Conservation (phyloP, 768 basidiomycete genomes). For the Pseudohyphozyma bogoriensis region DNA sequence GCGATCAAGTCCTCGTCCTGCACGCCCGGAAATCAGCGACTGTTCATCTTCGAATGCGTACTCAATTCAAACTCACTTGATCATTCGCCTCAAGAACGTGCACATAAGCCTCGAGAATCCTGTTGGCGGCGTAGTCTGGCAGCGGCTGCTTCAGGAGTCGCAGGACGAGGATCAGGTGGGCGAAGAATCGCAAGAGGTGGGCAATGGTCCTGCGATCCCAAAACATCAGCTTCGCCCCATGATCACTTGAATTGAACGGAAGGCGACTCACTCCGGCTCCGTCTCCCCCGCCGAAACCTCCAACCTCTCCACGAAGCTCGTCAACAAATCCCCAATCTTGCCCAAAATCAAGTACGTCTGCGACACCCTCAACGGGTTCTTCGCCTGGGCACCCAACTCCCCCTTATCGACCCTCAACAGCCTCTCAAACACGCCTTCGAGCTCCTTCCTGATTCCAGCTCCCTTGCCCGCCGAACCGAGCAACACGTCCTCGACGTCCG, state of each 20-base stretch:
- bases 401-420: slow-evolving; percentile 33
- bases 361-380: slow-evolving; percentile 39
- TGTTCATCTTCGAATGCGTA: not conserved
- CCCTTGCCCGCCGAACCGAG: slow-evolving; percentile 2
- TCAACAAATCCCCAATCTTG: slow-evolving; percentile 53
- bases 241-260: not conserved
- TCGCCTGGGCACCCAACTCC: slow-evolving; percentile 29
- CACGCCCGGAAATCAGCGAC: slow-evolving; percentile 49
- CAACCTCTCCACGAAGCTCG: slow-evolving; percentile 43
- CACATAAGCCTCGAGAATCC: slow-evolving; percentile 79
- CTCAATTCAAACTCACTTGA: slow-evolving; percentile 4
- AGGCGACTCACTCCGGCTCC: slow-evolving; percentile 37
- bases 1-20: slow-evolving; percentile 75
- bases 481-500: slow-evolving; percentile 23
- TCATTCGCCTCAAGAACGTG: slow-evolving; percentile 65
- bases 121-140: slow-evolving; percentile 63
- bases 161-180: slow-evolving; percentile 81
- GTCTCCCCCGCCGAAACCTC: slow-evolving; percentile 31
- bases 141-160: slow-evolving; percentile 57
- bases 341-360: slow-evolving; percentile 40
- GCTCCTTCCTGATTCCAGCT: slow-evolving; percentile 22
- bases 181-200: slow-evolving; percentile 58
- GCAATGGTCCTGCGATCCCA: slow-evolving; percentile 24
- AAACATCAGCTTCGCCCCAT: not conserved
- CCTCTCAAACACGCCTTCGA: slow-evolving; percentile 38